A percentile compares a stretch with the other conserved stretches of the same genome.
These are phyloP conservation scores for Corinectria fuckeliana DNA, from an alignment of 2,329 filamentous ascomycete genomes.

Conservation along the genomic window DNA sequence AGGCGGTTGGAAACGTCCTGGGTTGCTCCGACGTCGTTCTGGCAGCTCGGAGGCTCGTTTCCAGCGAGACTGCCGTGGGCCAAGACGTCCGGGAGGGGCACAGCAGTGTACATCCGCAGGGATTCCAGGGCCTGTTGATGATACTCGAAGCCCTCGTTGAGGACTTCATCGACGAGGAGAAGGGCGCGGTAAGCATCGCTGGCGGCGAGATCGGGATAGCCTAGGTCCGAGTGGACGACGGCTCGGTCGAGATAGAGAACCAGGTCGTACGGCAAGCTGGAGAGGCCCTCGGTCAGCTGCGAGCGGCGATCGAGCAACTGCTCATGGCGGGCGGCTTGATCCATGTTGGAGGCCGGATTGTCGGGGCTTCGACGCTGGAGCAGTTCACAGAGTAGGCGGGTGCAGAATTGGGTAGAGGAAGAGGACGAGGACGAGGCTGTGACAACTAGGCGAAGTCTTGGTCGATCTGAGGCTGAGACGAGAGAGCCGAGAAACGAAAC, in stretches of 20 bases:
- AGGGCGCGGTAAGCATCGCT: slow-evolving; percentile 91
- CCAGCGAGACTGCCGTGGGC: slow-evolving; percentile 50
- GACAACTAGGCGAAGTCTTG: neutral
- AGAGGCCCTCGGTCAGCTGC: slow-evolving; percentile 62
- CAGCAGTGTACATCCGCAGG: slow-evolving; percentile 46
- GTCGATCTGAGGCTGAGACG: neutral
- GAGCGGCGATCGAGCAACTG: slow-evolving; percentile 61
- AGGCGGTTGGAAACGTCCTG: slow-evolving; percentile 49
- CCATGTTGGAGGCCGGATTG: slow-evolving; percentile 41
- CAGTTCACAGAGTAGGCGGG: too few species aligned
- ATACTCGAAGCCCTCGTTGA: slow-evolving; percentile 82
- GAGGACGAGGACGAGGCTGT: slow-evolving; percentile 5
- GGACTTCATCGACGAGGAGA: slow-evolving; percentile 82
- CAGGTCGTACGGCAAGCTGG: slow-evolving; percentile 63
- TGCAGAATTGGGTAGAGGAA: too few species aligned
- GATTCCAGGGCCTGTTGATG: slow-evolving; percentile 70
- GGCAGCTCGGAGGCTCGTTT: slow-evolving; percentile 42
- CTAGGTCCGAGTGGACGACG: slow-evolving; percentile 72
- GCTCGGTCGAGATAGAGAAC: slow-evolving; percentile 74
- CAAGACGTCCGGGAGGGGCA: slow-evolving; percentile 53
- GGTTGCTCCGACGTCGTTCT: slow-evolving; percentile 43
- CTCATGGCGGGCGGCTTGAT: slow-evolving; percentile 47
- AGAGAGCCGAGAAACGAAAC: neutral
- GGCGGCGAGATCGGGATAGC: slow-evolving; percentile 87
- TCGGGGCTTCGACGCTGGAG: slow-evolving; percentile 6